These are phyloP conservation scores for Xylariaceae sp. DNA, from an alignment of 2,329 filamentous ascomycete species.

Conservation along the genomic window DNA sequence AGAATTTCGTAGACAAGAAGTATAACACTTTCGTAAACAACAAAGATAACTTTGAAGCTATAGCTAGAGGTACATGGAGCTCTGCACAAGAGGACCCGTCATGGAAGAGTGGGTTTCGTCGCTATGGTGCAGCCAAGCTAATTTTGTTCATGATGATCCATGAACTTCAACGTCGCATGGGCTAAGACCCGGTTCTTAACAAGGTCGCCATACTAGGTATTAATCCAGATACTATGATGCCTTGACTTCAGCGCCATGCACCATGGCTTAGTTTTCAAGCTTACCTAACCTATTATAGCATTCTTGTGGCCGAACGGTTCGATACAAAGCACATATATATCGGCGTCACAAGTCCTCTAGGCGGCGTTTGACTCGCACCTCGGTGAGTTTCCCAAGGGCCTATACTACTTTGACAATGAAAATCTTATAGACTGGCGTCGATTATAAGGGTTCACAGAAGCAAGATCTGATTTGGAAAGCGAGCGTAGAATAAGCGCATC, in stretches of 20 bases:
- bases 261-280: neutral
- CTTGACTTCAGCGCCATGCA: neutral
- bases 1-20: constrained; percentile 23
- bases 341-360: neutral
- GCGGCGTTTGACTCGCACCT: neutral
- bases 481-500: constrained; percentile 9
- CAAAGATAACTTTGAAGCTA: constrained; percentile 22
- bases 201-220: constrained; percentile 33
- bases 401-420: constrained; percentile 8
- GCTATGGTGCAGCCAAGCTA: constrained; percentile 40
- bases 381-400: constrained; percentile 2
- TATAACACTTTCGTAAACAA: constrained; percentile 31
- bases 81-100: constrained; percentile 32
- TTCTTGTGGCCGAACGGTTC: neutral
- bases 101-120: constrained; percentile 32
- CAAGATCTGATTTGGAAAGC: constrained; percentile 15
- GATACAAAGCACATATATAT: neutral
- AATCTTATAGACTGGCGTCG: neutral
- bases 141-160: constrained; percentile 40
- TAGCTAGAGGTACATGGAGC: constrained; percentile 38
- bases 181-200: constrained; percentile 26
- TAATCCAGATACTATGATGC: constrained; percentile 15
- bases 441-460: constrained; percentile 7
- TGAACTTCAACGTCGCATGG: constrained; percentile 37
- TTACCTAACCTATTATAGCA: constrained; percentile 7